Percentiles rank a stretch among this genome's conserved stretches.
Conservation (phyloP, 1,284 basidiomycete genomes). For the Trichosporon ovoides region DNA sequence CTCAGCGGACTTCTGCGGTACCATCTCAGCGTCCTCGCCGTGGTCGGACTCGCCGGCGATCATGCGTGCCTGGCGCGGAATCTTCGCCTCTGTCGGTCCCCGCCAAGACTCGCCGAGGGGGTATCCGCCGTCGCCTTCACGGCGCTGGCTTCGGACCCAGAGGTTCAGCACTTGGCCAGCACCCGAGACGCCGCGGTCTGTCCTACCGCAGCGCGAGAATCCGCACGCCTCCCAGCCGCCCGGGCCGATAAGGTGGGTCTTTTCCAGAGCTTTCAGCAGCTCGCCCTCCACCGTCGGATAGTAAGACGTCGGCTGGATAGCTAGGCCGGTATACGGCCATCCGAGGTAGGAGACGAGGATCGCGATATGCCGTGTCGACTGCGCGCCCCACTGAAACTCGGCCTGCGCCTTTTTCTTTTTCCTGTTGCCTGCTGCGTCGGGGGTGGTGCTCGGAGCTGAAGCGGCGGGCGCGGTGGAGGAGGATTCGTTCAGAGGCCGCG, state of each 20-base stretch:
- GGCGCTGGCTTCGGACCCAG: slow-evolving; percentile 67
- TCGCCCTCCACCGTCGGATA: slow-evolving; percentile 87
- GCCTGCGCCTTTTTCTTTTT: slow-evolving; percentile 21
- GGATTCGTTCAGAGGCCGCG: too few relatives aligned
- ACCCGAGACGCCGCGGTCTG: slow-evolving; percentile 90
- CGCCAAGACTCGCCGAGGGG: slow-evolving; percentile 29
- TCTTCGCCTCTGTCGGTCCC: slow-evolving; percentile 9
- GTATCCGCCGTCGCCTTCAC: slow-evolving; percentile 30
- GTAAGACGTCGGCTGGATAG: slow-evolving; percentile 60
- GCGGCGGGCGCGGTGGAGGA: background rate
- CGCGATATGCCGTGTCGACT: slow-evolving; percentile 80
- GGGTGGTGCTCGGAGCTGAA: background rate
- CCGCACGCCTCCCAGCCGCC: slow-evolving; percentile 72
- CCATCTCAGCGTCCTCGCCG: background rate
- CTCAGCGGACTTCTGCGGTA: background rate
- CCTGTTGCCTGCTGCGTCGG: background rate
- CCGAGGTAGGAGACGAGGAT: slow-evolving; percentile 89
- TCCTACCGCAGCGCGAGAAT: slow-evolving; percentile 87
- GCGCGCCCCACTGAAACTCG: slow-evolving; percentile 57
- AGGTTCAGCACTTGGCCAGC: slow-evolving; percentile 91
- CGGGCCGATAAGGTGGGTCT: slow-evolving; percentile 67
- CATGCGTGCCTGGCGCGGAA: slow-evolving; percentile 5
- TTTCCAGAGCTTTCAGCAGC: slow-evolving; percentile 73
- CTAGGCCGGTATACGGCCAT: slow-evolving; percentile 84
- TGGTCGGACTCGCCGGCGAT: background rate